A percentile compares a stretch with the other conserved stretches of the same genome.
phyloP scores from a whole-genome alignment of 805 yeast species.

The Myxozyma nipponensis region DNA sequence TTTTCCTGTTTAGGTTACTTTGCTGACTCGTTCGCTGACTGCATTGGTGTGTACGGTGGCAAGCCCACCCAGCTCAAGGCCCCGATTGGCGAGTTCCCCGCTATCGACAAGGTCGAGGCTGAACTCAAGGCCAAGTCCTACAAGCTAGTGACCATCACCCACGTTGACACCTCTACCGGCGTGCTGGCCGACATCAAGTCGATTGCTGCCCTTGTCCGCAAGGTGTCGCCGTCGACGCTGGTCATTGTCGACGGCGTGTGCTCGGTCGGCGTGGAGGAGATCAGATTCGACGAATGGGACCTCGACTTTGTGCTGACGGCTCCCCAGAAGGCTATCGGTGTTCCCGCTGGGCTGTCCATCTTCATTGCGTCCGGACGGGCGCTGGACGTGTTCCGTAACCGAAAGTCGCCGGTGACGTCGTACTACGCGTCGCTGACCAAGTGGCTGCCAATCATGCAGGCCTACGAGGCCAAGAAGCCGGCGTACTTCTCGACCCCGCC shows the following conservation, averaged over 20 bases:
- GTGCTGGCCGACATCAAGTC: slow-evolving; percentile 69
- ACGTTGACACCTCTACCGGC: slow-evolving; percentile 96
- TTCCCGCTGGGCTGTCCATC: slow-evolving; percentile 86
- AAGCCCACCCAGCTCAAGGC: slow-evolving; percentile 72
- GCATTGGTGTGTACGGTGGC: slow-evolving; percentile 66
- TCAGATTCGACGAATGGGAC: slow-evolving; percentile 86
- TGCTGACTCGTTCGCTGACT: slow-evolving; percentile 57
- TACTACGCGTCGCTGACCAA: slow-evolving; percentile 69
- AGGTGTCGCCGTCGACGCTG: slow-evolving; percentile 71
- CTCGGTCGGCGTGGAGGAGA: slow-evolving; percentile 82
- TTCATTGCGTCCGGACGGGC: slow-evolving; percentile 75
- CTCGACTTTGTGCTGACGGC: slow-evolving; percentile 86
- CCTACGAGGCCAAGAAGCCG: slow-evolving; percentile 72
- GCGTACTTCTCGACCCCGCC: slow-evolving; percentile 98
- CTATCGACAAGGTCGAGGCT: slow-evolving; percentile 51
- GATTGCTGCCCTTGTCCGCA: slow-evolving; percentile 58
- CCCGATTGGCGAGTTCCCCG: slow-evolving; percentile 67
- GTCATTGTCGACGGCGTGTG: slow-evolving; percentile 93
- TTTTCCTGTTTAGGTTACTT: slow-evolving; percentile 14
- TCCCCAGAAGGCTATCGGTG: slow-evolving; percentile 93
- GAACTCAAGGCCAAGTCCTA: slow-evolving; percentile 54
- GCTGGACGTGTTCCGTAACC: slow-evolving; percentile 55
- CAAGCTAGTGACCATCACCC: slow-evolving; percentile 77
- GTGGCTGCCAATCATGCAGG: slow-evolving; percentile 87
- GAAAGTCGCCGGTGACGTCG: slow-evolving; percentile 43